Evolutionary conservation across 2,329 filamentous ascomycete genomes (phyloP), one percentile per base, ranked within the genome.

Genomic region (Alternaria rosae): DNA sequence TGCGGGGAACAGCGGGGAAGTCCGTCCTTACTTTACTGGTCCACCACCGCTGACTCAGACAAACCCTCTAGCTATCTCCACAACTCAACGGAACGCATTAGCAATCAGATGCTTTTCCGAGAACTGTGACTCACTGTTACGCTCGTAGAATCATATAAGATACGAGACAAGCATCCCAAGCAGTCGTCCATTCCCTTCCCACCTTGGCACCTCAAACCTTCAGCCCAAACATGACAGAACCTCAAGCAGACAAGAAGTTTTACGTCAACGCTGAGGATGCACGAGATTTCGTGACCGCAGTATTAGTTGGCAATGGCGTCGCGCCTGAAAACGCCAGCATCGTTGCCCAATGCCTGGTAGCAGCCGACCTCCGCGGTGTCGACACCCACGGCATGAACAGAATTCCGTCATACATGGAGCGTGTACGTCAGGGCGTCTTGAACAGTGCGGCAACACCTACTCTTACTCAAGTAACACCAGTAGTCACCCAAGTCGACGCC

Each of bases 341-440:
- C 38, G 80, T 93, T 13, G 88, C 91, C 15, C 79, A 81, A 64
- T 91, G 89, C 64, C 86, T 94, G 1, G 84, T 94, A 1, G 86
- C 87, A 26, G 92, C 92, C 11, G 92, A 94, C 69, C 85, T 94
- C 0, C 88, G 92, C 26, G 92, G 92, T 56, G 88, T 93, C n/a
- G 92, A 94, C 73, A 92, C 91, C 0, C 92, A 94, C 74, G 92
- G 89, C 62, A 88, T 91, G 76, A 92, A 92, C 76, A 88, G 92
- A 6, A 88, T 94, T 44, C 91, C 91, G 0, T 92, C 89, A 0
- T 94, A 94, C 81, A 86, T 93, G 81, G 84, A 87, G 51, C 89
- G 92, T 8, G 86, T 94, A 61, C 87, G 90, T 0, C 85, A 89
- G 70, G 88, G 89, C 1, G 90, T 91, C 3, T 85, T 94, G 11